These are phyloP conservation scores for Herpetospermum pedunculosum DNA, from an alignment of 306 rosid species.

Conservation along the genomic window DNA sequence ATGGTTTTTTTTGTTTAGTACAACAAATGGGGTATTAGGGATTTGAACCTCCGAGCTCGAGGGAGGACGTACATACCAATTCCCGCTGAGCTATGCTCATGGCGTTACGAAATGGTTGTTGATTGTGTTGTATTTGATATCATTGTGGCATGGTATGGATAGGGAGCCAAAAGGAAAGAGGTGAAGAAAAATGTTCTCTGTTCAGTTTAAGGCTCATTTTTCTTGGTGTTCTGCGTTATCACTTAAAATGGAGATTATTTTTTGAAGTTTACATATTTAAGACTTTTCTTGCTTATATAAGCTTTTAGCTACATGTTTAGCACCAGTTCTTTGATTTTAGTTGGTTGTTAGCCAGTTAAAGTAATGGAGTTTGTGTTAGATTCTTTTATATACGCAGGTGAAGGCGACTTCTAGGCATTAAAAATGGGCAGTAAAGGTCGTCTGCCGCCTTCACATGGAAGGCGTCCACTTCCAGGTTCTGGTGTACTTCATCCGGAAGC, in stretches of 20 bases:
- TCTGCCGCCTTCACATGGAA: constrained; percentile 51
- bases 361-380: not conserved
- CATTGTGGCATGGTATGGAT: not conserved
- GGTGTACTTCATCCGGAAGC: constrained; percentile 39
- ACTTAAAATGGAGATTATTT: not conserved
- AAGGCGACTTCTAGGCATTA: not conserved
- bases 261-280: not conserved
- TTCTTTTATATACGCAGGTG: constrained; percentile 2
- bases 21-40: too few relatives aligned
- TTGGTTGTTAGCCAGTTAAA: not conserved
- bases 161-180: not conserved
- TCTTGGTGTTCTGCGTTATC: not conserved
- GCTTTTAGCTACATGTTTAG: not conserved
- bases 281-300: not conserved
- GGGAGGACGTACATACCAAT: too few relatives aligned
- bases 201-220: not conserved
- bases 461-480: constrained; percentile 55
- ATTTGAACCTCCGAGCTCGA: too few relatives aligned
- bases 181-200: not conserved
- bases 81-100: too few relatives aligned
- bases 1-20: too few relatives aligned
- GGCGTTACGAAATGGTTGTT: not conserved
- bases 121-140: not conserved
- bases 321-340: not conserved
- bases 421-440: constrained; percentile 86